phyloP scores from a whole-genome alignment of 208 protist species.

The Tritrichomonas musculus region DNA sequence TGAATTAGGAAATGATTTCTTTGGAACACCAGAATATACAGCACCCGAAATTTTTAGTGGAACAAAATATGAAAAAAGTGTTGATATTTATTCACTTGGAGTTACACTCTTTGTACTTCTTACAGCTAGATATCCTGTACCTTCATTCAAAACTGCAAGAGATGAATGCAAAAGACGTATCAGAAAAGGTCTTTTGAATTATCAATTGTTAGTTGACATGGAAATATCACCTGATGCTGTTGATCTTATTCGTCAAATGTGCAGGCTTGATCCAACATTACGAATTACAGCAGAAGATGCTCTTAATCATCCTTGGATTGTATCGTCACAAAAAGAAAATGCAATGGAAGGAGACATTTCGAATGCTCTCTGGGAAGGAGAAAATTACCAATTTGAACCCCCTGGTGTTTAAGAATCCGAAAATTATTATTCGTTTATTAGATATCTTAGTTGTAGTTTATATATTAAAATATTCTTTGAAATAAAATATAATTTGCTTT shows the following conservation, averaged over 20 bases:
- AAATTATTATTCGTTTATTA: too few species aligned
- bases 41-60: neutral
- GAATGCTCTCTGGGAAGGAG: too few species aligned
- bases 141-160: neutral
- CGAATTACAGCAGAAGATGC: slow-evolving; percentile 63
- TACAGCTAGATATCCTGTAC: neutral
- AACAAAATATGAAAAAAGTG: neutral
- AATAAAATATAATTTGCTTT: too few species aligned
- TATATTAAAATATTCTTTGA: too few species aligned
- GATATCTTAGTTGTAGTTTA: too few species aligned
- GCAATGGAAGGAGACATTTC: too few species aligned
- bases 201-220: neutral
- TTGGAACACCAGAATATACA: neutral
- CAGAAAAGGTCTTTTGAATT: neutral
- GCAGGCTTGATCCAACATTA: slow-evolving; percentile 53
- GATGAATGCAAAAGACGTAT: neutral
- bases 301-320: slow-evolving; percentile 61
- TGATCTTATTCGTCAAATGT: neutral
- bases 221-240: neutral
- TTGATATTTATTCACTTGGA: slow-evolving; percentile 13
- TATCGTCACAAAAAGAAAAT: too few species aligned
- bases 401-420: too few species aligned
- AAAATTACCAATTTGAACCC: too few species aligned
- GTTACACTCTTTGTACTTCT: neutral
- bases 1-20: neutral